A percentile compares a stretch with the other conserved stretches of the same genome.
These are phyloP conservation scores for Pelargonium cotyledonis DNA, from an alignment of 441 rosid genomes.

Conservation along the genomic window DNA sequence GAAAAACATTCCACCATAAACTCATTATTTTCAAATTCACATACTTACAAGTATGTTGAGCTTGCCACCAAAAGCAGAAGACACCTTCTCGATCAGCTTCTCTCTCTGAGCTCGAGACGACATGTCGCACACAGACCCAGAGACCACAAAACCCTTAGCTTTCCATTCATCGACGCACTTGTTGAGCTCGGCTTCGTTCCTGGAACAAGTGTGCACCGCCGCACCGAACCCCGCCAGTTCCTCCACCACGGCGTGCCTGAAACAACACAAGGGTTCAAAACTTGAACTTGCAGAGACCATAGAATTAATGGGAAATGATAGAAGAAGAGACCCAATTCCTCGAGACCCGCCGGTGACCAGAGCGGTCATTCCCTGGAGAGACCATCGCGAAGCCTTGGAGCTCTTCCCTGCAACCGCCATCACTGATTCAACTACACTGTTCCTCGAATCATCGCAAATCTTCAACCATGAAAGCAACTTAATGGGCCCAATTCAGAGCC, in stretches of 20 bases:
- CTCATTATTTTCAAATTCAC: too few species aligned
- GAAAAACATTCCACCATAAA: too few species aligned
- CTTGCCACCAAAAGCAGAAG: conserved; percentile 40
- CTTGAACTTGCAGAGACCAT: too few species aligned
- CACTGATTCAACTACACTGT: too few species aligned
- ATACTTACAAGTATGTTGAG: conserved; percentile 52
- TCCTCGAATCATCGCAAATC: too few species aligned
- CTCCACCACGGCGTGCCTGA: conserved; percentile 49
- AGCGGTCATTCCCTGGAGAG: conserved; percentile 50
- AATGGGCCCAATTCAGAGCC: too few species aligned
- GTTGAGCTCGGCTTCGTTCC: conserved; percentile 45
- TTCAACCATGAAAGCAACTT: too few species aligned
- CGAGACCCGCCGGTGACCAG: conserved; percentile 73
- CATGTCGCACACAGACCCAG: conserved; percentile 57
- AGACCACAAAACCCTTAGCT: conserved; percentile 39
- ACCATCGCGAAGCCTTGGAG: conserved; percentile 33
- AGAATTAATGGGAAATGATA: background rate
- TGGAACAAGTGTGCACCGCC: conserved; percentile 52
- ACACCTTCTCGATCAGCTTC: conserved; percentile 37
- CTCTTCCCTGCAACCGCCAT: conserved; percentile 21
- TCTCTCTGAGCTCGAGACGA: conserved; percentile 39
- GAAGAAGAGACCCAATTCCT: conserved; percentile 49
- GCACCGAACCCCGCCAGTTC: conserved; percentile 60
- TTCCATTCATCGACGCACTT: conserved; percentile 47
- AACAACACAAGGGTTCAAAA: background rate